Conservation (phyloP, 352 stramenopile genomes). For the Plasmopara muralis region DNA sequence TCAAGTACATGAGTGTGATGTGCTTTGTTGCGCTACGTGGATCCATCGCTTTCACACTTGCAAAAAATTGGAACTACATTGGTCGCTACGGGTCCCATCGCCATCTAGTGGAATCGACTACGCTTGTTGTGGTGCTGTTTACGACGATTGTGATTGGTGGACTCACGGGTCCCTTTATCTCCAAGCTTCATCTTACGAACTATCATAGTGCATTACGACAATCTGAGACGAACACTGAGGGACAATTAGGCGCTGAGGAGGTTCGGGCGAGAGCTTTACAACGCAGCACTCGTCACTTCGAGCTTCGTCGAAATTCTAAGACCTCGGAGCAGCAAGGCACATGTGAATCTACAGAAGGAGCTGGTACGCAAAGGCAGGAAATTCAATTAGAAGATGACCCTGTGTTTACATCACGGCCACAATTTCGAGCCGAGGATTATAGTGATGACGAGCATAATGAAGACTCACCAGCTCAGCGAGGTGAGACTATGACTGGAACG, state of each 20-base stretch:
- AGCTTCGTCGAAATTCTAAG: conserved; percentile 34
- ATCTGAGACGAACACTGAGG: conserved; percentile 27
- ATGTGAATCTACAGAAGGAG: conserved; percentile 3
- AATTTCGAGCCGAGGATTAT: conserved; percentile 55
- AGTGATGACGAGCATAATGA: conserved; percentile 32
- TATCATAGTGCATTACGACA: conserved; percentile 31
- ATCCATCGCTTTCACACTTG: conserved; percentile 89
- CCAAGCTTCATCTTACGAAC: conserved; percentile 34
- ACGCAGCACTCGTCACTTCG: conserved; percentile 58
- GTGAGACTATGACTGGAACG: conserved; percentile 36
- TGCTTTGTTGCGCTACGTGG: conserved; percentile 91
- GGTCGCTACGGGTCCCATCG: conserved; percentile 62
- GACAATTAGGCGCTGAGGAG: conserved; percentile 16
- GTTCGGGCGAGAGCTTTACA: conserved; percentile 19
- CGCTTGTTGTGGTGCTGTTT: conserved; percentile 78
- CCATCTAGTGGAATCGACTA: conserved; percentile 78
- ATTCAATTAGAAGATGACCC: conserved; percentile 17
- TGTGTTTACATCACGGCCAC: conserved; percentile 60
- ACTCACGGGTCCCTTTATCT: conserved; percentile 62
- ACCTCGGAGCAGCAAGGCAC: conserved; percentile 14
- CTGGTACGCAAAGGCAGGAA: conserved; percentile 12
- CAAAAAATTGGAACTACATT: conserved; percentile 78
- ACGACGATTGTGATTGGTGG: conserved; percentile 81
- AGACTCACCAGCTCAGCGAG: conserved; percentile 13
- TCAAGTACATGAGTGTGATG: conserved; percentile 77